A percentile compares a stretch with the other conserved stretches of the same genome.
Conservation (phyloP, 352 stramenopile species). For the Phytophthora fragariaefolia region DNA sequence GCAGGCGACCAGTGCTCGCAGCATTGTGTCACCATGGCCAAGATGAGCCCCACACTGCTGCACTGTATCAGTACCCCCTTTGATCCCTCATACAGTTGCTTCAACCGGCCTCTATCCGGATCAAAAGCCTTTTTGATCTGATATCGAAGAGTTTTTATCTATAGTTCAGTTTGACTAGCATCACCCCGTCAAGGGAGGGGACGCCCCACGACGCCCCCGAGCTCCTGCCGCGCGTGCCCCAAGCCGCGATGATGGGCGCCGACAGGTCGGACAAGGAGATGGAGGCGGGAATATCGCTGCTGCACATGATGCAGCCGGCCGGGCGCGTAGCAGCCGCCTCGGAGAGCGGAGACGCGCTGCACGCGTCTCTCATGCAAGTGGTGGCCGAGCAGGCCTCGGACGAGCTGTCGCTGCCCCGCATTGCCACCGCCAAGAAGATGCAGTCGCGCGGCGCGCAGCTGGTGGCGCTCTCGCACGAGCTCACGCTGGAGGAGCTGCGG, state of each 20-base stretch:
- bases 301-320: constrained; percentile 65
- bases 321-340: neutral
- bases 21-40: neutral
- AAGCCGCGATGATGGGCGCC: constrained; percentile 11
- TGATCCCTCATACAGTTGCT: neutral
- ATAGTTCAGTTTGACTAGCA: constrained; percentile 38
- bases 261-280: constrained; percentile 62
- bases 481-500: constrained; percentile 68
- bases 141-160: constrained; percentile 46
- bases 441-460: constrained; percentile 55
- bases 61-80: neutral
- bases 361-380: constrained; percentile 48
- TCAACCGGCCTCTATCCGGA: neutral
- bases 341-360: constrained; percentile 31
- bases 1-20: neutral
- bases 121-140: constrained; percentile 17
- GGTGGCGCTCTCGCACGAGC: constrained; percentile 52
- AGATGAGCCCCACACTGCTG: too few relatives aligned
- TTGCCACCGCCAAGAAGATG: constrained; percentile 26
- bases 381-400: constrained; percentile 43
- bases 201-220: neutral
- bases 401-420: constrained; percentile 17
- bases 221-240: neutral
- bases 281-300: constrained; percentile 64
- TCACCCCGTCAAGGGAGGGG: neutral